Base-by-base conservation (phyloP, 768 basidiomycete species). In the Arthromyces matolae region DNA sequence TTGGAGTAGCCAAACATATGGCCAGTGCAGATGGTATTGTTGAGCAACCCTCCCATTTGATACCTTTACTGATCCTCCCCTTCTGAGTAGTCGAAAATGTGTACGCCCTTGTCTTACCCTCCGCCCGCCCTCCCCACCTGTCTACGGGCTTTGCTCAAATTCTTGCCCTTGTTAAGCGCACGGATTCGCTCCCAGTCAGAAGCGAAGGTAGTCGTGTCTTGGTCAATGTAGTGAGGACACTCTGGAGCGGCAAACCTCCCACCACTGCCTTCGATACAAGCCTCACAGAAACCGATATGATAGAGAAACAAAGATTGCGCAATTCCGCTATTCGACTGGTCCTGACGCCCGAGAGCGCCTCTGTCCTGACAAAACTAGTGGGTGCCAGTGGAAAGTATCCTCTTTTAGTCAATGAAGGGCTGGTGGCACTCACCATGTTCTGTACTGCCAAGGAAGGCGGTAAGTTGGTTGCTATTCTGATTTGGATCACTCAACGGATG, bases 151-250 rank as follows among this genome's bases (percentile, higher is more conserved):
- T 93, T 33, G 69, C 79, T 4, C 82, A 82, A 49, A 78, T 98
- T 36, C 71, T 96, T 25, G 79, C 79, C 5, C 75, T 99, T 16
- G 75, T 87, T 23, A 75, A 77, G 41, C 84, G 92, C 33, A 86
- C 92, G 5, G 87, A 94, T 57, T 86, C 86, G 16, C 69, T 89
- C 2, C 81, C 90, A 1, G 73, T 94, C 28, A 87, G 86, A 66
- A 93, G 88, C 60, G 95, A 99, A 70, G 89, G 89, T 24, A 86
- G 92, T 14, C 83, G 95, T 16, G 81, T 94, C 3, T 69, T 96
- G 33, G 91, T 93, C 58, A 93, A 95, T 63, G 77, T 86, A 18
- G 76, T 93, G 55, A 86, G 86, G 63, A 82, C 88, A 7, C 69
- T 93, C 16, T 90, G 85, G 81, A 74, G 81, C 22, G 72, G 61